A percentile compares a stretch with the other conserved stretches of the same genome.
Conservation (phyloP, 352 stramenopile genomes). For the Vaucheria bursata region DNA sequence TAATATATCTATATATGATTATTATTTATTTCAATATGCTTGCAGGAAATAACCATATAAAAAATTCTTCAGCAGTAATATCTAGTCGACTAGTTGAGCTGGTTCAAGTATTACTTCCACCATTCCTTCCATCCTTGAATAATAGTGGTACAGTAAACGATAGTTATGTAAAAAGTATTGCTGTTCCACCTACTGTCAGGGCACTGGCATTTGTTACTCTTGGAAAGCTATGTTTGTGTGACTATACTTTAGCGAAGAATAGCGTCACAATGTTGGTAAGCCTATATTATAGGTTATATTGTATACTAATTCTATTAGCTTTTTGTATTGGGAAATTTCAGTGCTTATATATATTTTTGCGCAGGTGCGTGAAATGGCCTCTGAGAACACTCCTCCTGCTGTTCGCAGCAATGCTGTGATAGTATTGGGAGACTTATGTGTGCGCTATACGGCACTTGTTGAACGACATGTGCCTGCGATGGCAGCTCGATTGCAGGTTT, state of each 20-base stretch:
- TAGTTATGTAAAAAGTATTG: background rate
- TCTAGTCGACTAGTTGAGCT: conserved; percentile 32
- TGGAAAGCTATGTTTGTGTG: conserved; percentile 87
- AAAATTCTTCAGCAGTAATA: background rate
- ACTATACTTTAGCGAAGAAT: conserved; percentile 80
- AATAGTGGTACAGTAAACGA: background rate
- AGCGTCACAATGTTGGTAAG: conserved; percentile 87
- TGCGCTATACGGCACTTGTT: conserved; percentile 85
- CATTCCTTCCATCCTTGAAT: conserved; percentile 10
- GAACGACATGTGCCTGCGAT: conserved; percentile 90
- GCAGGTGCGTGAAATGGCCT: background rate
- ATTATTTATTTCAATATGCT: too few relatives aligned
- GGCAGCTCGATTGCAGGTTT: conserved; percentile 70
- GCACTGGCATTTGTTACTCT: conserved; percentile 34
- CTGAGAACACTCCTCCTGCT: conserved; percentile 1
- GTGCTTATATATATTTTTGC: background rate
- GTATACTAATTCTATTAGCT: too few relatives aligned
- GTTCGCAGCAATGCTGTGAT: conserved; percentile 75
- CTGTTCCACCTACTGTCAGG: conserved; percentile 10
- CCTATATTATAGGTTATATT: too few relatives aligned
- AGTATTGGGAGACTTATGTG: conserved; percentile 88
- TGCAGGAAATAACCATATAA: too few relatives aligned
- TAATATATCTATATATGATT: too few relatives aligned
- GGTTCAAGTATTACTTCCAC: conserved; percentile 28
- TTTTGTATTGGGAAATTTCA: too few relatives aligned